Percentiles rank a stretch among this genome's conserved stretches.
These are phyloP conservation scores for Candida yuanshanica DNA, from an alignment of 805 yeast genomes.

Conservation along the genomic window DNA sequence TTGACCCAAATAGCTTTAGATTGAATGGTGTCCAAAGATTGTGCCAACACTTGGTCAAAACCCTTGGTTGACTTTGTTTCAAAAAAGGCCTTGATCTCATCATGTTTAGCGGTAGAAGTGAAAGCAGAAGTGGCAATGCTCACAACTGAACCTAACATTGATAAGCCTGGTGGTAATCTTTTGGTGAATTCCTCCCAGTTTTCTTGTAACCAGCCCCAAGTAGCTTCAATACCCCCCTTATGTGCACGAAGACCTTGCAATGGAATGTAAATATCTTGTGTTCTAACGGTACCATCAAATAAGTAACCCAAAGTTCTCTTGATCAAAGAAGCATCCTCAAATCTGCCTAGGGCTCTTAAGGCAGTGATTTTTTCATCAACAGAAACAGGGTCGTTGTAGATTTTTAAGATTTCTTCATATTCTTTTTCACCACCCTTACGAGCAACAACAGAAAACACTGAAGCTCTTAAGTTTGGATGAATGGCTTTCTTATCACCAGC, in stretches of 20 bases:
- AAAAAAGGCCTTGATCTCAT: conserved; percentile 47
- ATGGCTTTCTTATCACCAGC: conserved; percentile 64
- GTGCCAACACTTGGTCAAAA: conserved; percentile 59
- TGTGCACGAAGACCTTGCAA: conserved; percentile 66
- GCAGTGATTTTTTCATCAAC: conserved; percentile 69
- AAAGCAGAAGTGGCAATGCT: conserved; percentile 54
- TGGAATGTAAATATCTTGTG: conserved; percentile 76
- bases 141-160: conserved; percentile 76
- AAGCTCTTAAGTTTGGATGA: conserved; percentile 65
- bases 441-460: conserved; percentile 65
- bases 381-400: conserved; percentile 55
- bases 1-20: conserved; percentile 53
- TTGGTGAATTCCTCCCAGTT: conserved; percentile 70
- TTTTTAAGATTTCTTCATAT: conserved; percentile 54
- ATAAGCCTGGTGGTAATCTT: conserved; percentile 72
- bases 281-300: conserved; percentile 53
- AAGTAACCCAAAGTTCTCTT: conserved; percentile 51
- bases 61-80: conserved; percentile 53
- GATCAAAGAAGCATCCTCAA: conserved; percentile 45
- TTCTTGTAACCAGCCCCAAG: conserved; percentile 66
- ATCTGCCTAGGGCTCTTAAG: conserved; percentile 61
- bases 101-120: conserved; percentile 48
- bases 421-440: conserved; percentile 54
- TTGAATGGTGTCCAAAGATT: conserved; percentile 54
- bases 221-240: conserved; percentile 56